Base-by-base conservation (phyloP, 352 stramenopile species). In the Globisporangium paddicum region DNA sequence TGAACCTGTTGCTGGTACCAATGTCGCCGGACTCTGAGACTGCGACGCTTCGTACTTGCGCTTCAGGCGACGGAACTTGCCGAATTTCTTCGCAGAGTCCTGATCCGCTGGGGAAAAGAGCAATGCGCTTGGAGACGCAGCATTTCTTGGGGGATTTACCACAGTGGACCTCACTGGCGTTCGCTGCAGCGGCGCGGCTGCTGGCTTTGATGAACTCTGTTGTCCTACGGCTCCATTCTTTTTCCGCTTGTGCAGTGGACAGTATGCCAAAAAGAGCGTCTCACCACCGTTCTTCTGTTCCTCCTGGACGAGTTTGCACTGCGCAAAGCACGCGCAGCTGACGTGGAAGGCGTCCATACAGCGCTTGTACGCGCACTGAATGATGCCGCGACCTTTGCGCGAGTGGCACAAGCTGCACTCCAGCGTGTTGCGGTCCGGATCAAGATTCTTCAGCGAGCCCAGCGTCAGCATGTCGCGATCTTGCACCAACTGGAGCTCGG, bases 311-410 rank as follows among this genome's bases (percentile, higher is more conserved):
- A 91, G 79, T 23, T 66, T 64, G 63, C 88, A 90, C 13, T 76
- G 62, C 5, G 81, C 82, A 59, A 62, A 75, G 4, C 72, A 73
- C 21, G 79, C 86, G 45, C 86, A 95, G 35, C 77, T 93, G 19
- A 93, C 82, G 61, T 95, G 86, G 65, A 95, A 95, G 6, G 83
- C 81, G 26, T 63, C 40, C 11, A 95, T 56, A 34, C 86, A 95
- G 25, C 72, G 69, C 60, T 86, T 83, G 60, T 88, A 69, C 2
- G 79, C 83, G 38, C 86, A 95, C 55, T 95, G 86, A 34, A 95
- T 87, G 50, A 91, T 75, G 1, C 86, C 86, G 30, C 61, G 53
- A 0, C 76, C 76, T 13, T 77, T 72, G 4, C 58, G 67, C 5
- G 86, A 92, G 60, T 85, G 73, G 30, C 86, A 95, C 2, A 95